These are phyloP conservation scores for Metschnikowia vanudenii DNA, from an alignment of 805 yeast species.

Conservation along the genomic window DNA sequence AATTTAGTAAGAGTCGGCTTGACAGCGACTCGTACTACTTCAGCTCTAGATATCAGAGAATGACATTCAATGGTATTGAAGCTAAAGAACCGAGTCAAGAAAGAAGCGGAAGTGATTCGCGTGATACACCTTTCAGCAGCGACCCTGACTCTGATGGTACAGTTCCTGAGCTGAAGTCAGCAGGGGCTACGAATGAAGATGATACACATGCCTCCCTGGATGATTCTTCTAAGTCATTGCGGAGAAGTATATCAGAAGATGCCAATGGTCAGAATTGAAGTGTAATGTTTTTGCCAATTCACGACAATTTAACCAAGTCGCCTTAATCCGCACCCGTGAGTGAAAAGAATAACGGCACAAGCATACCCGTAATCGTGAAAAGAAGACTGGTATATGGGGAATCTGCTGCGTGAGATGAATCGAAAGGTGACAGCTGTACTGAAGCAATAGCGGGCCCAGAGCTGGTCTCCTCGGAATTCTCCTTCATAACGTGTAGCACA, in stretches of 20 bases:
- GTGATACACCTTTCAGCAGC: constrained; percentile 9
- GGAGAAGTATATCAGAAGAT: background rate
- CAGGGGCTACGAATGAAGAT: background rate
- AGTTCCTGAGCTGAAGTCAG: constrained; percentile 8
- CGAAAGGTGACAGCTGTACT: constrained; percentile 10
- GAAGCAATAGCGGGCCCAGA: constrained; percentile 10
- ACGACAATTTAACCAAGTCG: background rate
- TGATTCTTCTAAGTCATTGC: background rate
- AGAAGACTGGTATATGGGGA: background rate
- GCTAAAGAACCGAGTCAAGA: background rate
- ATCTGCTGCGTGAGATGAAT: background rate
- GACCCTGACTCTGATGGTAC: constrained; percentile 12
- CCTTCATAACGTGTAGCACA: constrained; percentile 61
- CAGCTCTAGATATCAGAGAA: constrained; percentile 6
- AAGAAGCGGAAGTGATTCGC: constrained; percentile 5
- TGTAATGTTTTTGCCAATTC: background rate
- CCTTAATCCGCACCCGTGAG: constrained; percentile 12
- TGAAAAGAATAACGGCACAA: constrained; percentile 16
- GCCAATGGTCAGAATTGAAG: background rate
- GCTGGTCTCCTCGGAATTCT: constrained; percentile 16
- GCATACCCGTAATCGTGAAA: constrained; percentile 14
- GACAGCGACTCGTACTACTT: constrained; percentile 8
- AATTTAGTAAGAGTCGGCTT: constrained; percentile 9
- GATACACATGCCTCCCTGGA: background rate
- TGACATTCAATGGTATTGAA: background rate